Conservation (phyloP, 202 grass and related monocot genomes). For the Hordeum pubiflorum region DNA sequence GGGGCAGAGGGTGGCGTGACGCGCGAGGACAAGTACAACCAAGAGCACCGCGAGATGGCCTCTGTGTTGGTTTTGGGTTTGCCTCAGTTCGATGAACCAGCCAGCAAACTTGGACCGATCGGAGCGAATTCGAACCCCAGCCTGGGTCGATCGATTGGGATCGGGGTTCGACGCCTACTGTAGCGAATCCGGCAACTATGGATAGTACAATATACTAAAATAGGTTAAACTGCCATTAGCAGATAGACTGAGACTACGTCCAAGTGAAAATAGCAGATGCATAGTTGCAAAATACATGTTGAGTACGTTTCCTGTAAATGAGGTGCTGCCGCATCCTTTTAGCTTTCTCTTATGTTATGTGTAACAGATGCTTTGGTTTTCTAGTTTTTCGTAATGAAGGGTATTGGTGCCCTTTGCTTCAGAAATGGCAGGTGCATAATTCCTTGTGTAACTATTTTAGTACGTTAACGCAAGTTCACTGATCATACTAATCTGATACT, state of each 20-base stretch:
- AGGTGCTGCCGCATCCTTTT: neutral
- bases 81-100: no score
- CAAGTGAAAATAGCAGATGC: neutral
- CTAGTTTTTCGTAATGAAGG: neutral
- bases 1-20: no score
- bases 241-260: neutral
- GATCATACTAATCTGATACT: neutral
- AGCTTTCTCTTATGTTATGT: neutral
- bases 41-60: no score
- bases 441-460: neutral
- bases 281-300: neutral
- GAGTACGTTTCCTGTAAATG: neutral
- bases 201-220: neutral
- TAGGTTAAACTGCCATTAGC: neutral
- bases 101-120: no score
- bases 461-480: neutral
- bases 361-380: neutral
- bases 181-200: no score
- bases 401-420: neutral
- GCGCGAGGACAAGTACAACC: no score
- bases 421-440: neutral
- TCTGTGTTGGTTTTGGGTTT: no score
- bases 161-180: no score
- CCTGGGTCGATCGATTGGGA: no score
- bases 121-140: no score